These are phyloP conservation scores for Batrachochytrium dendrobatidis DNA, from an alignment of 371 early-diverging fungal genomes.

Conservation along the genomic window DNA sequence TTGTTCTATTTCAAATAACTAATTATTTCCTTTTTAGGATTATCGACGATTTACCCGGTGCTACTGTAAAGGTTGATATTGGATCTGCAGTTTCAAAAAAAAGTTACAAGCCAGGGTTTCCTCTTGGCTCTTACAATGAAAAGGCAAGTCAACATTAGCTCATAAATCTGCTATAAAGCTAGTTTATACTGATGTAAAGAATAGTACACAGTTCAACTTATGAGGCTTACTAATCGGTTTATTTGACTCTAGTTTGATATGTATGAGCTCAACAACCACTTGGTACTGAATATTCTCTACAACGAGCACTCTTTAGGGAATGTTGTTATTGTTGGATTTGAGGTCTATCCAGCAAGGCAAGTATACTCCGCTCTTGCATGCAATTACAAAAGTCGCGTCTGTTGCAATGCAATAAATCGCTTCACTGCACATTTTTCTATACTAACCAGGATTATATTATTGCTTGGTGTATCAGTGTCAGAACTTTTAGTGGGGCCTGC, in stretches of 20 bases:
- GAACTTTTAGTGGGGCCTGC: neutral
- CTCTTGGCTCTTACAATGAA: neutral
- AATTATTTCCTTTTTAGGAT: neutral
- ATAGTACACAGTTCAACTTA: neutral
- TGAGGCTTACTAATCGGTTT: neutral
- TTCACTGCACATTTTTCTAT: no score
- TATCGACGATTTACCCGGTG: neutral
- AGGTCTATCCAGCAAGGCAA: neutral
- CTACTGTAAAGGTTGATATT: neutral
- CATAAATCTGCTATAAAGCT: neutral
- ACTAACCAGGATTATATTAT: no score
- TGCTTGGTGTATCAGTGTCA: no score
- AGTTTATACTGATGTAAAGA: neutral
- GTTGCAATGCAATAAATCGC: no score
- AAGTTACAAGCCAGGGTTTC: neutral
- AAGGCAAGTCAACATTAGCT: neutral
- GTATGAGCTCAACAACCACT: neutral
- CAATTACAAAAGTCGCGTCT: no score
- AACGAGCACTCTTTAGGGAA: neutral
- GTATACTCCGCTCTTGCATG: no score
- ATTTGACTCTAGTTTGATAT: neutral
- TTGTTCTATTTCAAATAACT: neutral
- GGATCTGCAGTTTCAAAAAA: neutral
- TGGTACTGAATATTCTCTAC: conserved; percentile 1
- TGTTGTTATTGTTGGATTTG: conserved; percentile 1